Evolutionary conservation across 768 basidiomycete genomes (phyloP), one percentile per base, ranked within the genome.

Genomic region (Peribolospora baueri): DNA sequence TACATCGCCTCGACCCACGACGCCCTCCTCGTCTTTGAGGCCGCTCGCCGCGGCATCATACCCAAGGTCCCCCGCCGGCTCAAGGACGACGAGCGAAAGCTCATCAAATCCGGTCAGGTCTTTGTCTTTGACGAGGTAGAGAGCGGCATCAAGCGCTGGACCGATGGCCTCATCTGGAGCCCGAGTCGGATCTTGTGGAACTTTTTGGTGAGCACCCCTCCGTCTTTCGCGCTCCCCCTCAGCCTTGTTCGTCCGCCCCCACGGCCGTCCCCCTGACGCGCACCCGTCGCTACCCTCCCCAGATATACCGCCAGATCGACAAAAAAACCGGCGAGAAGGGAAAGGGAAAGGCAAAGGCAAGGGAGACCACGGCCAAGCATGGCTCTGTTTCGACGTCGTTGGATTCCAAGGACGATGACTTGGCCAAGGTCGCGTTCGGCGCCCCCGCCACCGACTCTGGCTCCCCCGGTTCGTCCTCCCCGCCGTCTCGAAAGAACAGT

Each of bases 41-140:
- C 88, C 5, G 87, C 87, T 45, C 75, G 82, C 51, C 74, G 82
- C 41, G 87, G 87, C 37, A 75, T 88, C 62, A 87, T 93, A 43
- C 88, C 88, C 7, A 75, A 86, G 56, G 84, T 97, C 36, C 90
- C 87, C 42, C 77, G 90, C 46, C 78, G 90, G 46, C 76, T 97
- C 52, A 84, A 87, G 58, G 90, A 93, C 65, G 75, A 82, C 41
- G 90, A 97, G 67, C 76, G 86, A 56, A 81, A 78, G 64, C 84
- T 91, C 80, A 88, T 97, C 66, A 80, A 80, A 13, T 83, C 81
- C 5, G 90, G 90, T 55, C 83, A 82, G 5, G 86, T 97, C 8
- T 97, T 95, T 63, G 90, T 93, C 60, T 97, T 93, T 64, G 86
- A 97, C 67, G 90, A 93, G 71, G 82, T 86, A 63, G 87, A 91